Conservation (phyloP, 2,329 filamentous ascomycete species). For the Byssochlamys sp. region DNA sequence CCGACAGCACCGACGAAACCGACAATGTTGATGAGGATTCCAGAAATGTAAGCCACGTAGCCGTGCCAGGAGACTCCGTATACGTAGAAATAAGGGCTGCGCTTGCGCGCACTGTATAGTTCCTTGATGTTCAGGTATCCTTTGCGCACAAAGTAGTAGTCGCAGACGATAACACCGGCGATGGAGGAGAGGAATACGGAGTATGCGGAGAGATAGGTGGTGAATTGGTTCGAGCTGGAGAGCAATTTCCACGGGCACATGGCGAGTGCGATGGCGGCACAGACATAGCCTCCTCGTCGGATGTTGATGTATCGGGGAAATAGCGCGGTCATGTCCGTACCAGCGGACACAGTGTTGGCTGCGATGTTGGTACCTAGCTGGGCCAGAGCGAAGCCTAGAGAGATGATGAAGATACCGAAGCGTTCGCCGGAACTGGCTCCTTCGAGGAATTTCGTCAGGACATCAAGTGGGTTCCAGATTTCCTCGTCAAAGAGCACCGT, state of each 20-base stretch:
- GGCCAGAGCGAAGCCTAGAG: constrained; percentile 62
- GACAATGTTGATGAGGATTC: constrained; percentile 82
- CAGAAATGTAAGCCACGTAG: constrained; percentile 70
- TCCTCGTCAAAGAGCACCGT: constrained; percentile 54
- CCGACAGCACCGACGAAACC: constrained; percentile 80
- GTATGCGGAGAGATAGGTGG: constrained; percentile 83
- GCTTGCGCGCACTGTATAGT: constrained; percentile 60
- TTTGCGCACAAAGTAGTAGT: constrained; percentile 78
- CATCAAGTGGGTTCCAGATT: constrained; percentile 64
- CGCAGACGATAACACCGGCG: constrained; percentile 77
- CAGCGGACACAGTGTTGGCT: constrained; percentile 74
- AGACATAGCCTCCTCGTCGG: constrained; percentile 76
- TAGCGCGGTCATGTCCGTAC: constrained; percentile 72
- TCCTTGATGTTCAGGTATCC: constrained; percentile 71
- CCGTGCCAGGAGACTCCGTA: constrained; percentile 72
- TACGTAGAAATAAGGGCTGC: constrained; percentile 60
- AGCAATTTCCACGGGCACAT: constrained; percentile 79
- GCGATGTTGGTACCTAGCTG: constrained; percentile 82
- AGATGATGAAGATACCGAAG: constrained; percentile 67
- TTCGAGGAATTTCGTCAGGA: constrained; percentile 58
- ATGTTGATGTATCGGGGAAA: constrained; percentile 74
- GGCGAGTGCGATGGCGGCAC: constrained; percentile 65
- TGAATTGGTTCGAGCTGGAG: constrained; percentile 68
- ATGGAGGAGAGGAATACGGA: constrained; percentile 90
- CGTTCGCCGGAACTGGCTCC: constrained; percentile 60